phyloP scores from a whole-genome alignment of 768 basidiomycete genomes.

The Harrya chromipes region DNA sequence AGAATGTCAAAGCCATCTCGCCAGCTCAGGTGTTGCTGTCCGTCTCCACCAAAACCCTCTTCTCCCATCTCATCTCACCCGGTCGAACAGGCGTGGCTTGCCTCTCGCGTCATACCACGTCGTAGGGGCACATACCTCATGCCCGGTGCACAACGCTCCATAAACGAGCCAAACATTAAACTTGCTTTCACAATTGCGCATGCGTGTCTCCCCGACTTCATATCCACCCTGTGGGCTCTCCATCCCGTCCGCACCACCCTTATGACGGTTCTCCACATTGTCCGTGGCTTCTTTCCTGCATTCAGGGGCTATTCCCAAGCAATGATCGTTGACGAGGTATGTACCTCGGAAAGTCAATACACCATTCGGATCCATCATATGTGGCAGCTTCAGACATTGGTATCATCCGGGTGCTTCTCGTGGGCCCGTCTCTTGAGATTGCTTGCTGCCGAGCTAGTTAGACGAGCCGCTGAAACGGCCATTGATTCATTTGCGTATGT shows the following conservation, averaged over 20 bases:
- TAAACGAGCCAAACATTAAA: conserved; percentile 52
- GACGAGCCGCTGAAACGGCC: conserved; percentile 60
- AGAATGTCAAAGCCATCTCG: conserved; percentile 28
- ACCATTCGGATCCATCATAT: neutral
- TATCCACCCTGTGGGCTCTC: conserved; percentile 46
- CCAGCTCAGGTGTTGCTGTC: conserved; percentile 18
- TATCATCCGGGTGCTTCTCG: conserved; percentile 69
- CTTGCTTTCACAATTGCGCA: conserved; percentile 56
- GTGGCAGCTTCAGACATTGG: conserved; percentile 60
- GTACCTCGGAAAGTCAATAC: conserved; percentile 24
- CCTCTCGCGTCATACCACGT: conserved; percentile 50
- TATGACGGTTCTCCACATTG: conserved; percentile 66
- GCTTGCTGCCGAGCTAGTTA: conserved; percentile 57
- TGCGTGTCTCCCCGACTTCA: conserved; percentile 53
- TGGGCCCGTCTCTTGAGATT: conserved; percentile 62
- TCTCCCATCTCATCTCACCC: conserved; percentile 3
- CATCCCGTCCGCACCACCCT: conserved; percentile 70
- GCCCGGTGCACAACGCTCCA: conserved; percentile 67
- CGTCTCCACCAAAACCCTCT: neutral
- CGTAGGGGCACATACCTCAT: conserved; percentile 46
- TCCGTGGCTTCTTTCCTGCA: conserved; percentile 75
- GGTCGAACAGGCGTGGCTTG: conserved; percentile 51
- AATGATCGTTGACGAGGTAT: conserved; percentile 78
- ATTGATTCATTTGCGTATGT: conserved; percentile 76
- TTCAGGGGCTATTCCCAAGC: conserved; percentile 87